Conservation (phyloP, 805 yeast genomes). For the Pichia membranifaciens region DNA sequence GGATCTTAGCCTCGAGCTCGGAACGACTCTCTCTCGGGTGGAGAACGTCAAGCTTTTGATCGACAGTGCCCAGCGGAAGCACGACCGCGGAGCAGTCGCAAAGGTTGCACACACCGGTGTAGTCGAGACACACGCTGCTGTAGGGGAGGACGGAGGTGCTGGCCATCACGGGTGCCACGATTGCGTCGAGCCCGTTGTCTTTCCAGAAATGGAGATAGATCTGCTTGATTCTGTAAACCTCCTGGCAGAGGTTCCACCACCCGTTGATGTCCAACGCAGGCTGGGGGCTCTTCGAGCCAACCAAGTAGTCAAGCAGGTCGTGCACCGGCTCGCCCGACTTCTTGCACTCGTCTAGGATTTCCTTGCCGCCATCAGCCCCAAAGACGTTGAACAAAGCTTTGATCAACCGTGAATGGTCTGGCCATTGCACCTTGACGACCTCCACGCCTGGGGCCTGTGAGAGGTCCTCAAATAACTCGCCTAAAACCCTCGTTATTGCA, state of each 20-base stretch:
- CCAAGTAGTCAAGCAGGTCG: conserved; percentile 18
- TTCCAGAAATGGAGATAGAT: conserved; percentile 32
- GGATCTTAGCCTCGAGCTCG: conserved; percentile 39
- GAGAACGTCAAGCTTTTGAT: conserved; percentile 33
- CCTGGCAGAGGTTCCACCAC: conserved; percentile 38
- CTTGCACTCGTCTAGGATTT: conserved; percentile 17
- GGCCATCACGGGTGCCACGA: conserved; percentile 37
- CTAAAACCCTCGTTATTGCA: conserved; percentile 43
- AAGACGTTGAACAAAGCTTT: conserved; percentile 30
- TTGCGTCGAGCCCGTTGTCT: conserved; percentile 34
- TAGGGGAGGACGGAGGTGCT: conserved; percentile 33
- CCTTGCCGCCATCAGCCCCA: conserved; percentile 38
- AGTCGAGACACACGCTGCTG: conserved; percentile 30
- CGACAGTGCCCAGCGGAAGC: conserved; percentile 54
- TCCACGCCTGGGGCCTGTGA: conserved; percentile 38
- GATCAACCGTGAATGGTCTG: conserved; percentile 30
- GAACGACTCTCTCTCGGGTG: conserved; percentile 30
- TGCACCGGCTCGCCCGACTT: conserved; percentile 24
- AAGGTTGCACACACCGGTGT: conserved; percentile 46
- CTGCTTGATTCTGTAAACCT: conserved; percentile 30
- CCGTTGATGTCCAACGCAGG: conserved; percentile 19
- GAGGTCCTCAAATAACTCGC: conserved; percentile 24
- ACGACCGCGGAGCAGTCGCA: conserved; percentile 46
- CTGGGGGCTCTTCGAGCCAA: background rate
- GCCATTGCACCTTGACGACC: conserved; percentile 43